A percentile compares a stretch with the other conserved stretches of the same genome.
Evolutionary conservation across 2,329 filamentous ascomycete genomes (phyloP).

Genomic region (Aspergillus ustus): DNA sequence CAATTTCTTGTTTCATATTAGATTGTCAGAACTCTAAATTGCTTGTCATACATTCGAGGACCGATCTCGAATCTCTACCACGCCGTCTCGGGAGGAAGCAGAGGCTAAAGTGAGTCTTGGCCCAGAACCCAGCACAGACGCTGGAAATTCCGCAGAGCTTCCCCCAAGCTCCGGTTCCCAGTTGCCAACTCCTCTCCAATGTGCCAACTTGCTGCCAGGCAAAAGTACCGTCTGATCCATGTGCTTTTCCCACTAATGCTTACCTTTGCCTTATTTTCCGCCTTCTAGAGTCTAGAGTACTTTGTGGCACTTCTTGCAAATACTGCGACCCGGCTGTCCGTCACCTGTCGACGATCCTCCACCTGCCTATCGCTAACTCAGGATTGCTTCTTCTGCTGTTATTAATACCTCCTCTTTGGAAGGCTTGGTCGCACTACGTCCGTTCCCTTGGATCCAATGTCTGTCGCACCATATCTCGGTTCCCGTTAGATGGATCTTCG

Average conservation of each 20-base stretch:
- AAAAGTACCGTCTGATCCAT: conserved; percentile 2
- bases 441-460: conserved; percentile 1
- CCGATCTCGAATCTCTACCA: conserved; percentile 11
- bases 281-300: neutral
- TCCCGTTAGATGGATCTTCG: neutral
- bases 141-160: conserved; percentile 6
- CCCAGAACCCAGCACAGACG: conserved; percentile 3
- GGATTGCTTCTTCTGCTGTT: neutral
- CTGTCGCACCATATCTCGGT: conserved; percentile 2
- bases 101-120: conserved; percentile 9
- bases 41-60: neutral
- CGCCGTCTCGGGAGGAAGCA: conserved; percentile 15
- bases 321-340: neutral
- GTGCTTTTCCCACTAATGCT: neutral
- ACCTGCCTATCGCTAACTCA: neutral
- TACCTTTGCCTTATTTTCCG: neutral
- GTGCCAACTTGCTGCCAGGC: neutral
- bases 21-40: neutral
- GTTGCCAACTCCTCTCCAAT: neutral
- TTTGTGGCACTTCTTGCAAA: neutral
- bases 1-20: neutral
- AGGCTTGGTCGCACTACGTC: neutral
- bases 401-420: neutral
- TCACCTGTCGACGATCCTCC: conserved; percentile 3
- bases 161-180: neutral